These are phyloP conservation scores for Coemansia reversa DNA, from an alignment of 192 early-diverging fungal species.

Conservation along the genomic window DNA sequence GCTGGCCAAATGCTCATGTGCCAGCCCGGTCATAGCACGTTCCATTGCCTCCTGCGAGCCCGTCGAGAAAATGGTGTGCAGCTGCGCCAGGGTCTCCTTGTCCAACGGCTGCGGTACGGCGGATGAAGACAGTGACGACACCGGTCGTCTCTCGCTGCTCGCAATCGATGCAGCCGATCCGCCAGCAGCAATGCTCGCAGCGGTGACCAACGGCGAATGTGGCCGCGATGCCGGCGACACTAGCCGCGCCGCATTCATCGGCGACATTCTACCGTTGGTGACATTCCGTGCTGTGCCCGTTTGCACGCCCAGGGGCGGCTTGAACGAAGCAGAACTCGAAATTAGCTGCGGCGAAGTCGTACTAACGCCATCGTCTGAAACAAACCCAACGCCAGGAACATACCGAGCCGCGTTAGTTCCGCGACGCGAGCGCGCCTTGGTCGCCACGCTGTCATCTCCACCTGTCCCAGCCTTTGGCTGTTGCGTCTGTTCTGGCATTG, in stretches of 20 bases:
- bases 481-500: neutral
- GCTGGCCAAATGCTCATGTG: conserved; percentile 21
- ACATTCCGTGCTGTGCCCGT: conserved; percentile 2
- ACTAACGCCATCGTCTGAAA: conserved; percentile 42
- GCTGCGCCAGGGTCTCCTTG: conserved; percentile 16
- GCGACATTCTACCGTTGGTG: conserved; percentile 37
- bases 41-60: conserved; percentile 25
- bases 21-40: conserved; percentile 16
- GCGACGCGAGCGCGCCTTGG: conserved; percentile 26
- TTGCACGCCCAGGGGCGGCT: conserved; percentile 3
- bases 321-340: conserved; percentile 7
- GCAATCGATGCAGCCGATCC: neutral
- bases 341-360: conserved; percentile 45
- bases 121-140: conserved; percentile 2
- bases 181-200: neutral
- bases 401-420: conserved; percentile 50
- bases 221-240: conserved; percentile 29
- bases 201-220: conserved; percentile 28
- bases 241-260: conserved; percentile 30
- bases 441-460: neutral
- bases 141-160: neutral
- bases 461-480: conserved; percentile 1
- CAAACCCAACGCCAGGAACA: conserved; percentile 50
- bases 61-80: conserved; percentile 18
- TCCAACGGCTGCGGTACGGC: conserved; percentile 10